Evolutionary conservation across 2,329 filamentous ascomycete species (phyloP).

Genomic region (Canariomyces notabilis): DNA sequence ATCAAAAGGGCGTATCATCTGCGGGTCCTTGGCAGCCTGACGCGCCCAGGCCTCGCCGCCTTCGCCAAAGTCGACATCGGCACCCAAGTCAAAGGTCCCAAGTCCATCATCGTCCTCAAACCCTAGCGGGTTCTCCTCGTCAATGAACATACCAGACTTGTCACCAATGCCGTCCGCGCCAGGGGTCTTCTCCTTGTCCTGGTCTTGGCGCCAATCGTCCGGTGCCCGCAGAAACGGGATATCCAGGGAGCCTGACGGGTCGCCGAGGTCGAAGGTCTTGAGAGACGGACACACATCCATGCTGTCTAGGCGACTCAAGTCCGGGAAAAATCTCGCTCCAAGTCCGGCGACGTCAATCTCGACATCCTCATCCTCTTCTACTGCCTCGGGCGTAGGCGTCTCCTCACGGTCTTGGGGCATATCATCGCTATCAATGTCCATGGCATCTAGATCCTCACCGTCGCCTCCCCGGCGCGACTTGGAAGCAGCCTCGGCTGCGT

Average conservation of each 20-base stretch:
- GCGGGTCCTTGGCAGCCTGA: conserved; percentile 80
- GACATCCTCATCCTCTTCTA: conserved; percentile 49
- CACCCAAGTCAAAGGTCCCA: conserved; percentile 64
- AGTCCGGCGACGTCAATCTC: conserved; percentile 76
- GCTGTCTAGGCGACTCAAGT: conserved; percentile 69
- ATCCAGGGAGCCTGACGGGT: conserved; percentile 77
- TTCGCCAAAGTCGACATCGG: conserved; percentile 83
- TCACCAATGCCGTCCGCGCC: conserved; percentile 50
- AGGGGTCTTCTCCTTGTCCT: conserved; percentile 57
- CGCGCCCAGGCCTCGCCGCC: conserved; percentile 94
- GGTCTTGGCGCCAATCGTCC: conserved; percentile 75
- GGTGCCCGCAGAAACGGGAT: conserved; percentile 87
- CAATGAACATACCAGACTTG: conserved; percentile 75
- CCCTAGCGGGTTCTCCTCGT: conserved; percentile 77
- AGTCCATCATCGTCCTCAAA: conserved; percentile 77
- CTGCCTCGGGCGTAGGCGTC: conserved; percentile 28
- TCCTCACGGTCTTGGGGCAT: conserved; percentile 16
- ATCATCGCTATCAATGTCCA: conserved; percentile 31
- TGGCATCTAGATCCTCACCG: conserved; percentile 34
- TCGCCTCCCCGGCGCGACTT: conserved; percentile 35
- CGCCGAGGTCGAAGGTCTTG: conserved; percentile 87
- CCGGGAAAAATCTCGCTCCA: conserved; percentile 78
- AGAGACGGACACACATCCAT: conserved; percentile 93
- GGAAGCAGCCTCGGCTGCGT: conserved; percentile 40
- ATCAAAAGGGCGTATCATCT: conserved; percentile 77